Conservation (phyloP, 83 land plant genomes). For the Thuja plicata region DNA sequence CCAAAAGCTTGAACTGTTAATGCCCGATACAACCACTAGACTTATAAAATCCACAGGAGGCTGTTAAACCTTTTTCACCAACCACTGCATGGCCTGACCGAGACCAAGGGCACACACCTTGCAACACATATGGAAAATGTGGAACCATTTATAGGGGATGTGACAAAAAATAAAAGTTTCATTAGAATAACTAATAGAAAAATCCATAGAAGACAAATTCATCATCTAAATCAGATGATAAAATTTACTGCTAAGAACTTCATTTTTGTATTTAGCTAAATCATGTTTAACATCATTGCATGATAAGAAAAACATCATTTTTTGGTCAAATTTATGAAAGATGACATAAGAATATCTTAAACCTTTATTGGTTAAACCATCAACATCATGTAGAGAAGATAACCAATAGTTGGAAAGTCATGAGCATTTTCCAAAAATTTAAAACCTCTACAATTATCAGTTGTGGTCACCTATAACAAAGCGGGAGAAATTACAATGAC, state of each 20-base stretch:
- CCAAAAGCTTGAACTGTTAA: no score
- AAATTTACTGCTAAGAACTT: constrained; percentile 15
- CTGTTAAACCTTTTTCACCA: no score
- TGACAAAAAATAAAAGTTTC: no score
- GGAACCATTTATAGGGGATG: no score
- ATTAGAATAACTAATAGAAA: no score
- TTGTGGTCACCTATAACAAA: constrained; percentile 35
- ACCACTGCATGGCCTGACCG: no score
- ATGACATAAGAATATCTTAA: neutral
- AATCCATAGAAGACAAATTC: no score
- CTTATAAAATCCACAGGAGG: no score
- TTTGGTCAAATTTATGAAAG: neutral
- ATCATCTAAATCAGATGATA: no score
- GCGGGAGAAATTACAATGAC: neutral
- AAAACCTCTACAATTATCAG: constrained; percentile 28
- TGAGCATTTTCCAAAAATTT: constrained; percentile 51
- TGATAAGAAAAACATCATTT: neutral
- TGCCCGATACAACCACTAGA: no score
- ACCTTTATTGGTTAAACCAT: neutral
- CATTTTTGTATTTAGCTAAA: constrained; percentile 66
- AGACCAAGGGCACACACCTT: no score
- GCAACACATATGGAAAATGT: no score
- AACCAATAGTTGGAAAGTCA: constrained; percentile 67
- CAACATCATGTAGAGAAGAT: constrained; percentile 12
- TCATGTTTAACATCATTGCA: constrained; percentile 56